These are phyloP conservation scores for Avena sativa DNA, from an alignment of 176 grass and related monocot genomes.

Conservation along the genomic window DNA sequence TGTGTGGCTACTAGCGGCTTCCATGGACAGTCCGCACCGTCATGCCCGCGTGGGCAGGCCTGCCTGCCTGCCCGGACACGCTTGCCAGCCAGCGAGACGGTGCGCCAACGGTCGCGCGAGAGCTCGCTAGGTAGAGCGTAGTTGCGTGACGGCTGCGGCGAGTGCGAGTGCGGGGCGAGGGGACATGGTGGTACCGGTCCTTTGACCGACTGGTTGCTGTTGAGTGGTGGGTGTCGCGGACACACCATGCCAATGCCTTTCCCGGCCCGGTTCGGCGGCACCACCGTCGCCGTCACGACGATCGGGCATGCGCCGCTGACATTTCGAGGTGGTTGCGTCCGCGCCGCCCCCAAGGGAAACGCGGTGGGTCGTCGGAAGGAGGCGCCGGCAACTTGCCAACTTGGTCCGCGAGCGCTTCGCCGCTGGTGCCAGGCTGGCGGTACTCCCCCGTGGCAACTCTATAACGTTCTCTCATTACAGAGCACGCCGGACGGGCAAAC, in stretches of 20 bases:
- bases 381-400: neutral
- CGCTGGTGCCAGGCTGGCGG: neutral
- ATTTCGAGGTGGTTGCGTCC: conserved; percentile 18
- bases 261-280: neutral
- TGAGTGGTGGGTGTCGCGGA: neutral
- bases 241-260: conserved; percentile 8
- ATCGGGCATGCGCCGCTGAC: conserved; percentile 26
- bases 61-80: neutral
- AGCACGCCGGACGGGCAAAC: no score
- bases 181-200: neutral
- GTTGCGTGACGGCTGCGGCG: conserved; percentile 48
- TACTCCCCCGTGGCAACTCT: neutral
- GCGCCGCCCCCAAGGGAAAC: neutral
- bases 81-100: conserved; percentile 10
- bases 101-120: neutral
- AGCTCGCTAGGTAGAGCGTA: neutral
- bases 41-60: no score
- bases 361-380: no score
- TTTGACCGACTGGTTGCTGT: neutral
- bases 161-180: neutral
- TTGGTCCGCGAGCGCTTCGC: neutral
- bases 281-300: neutral
- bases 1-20: neutral
- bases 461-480: no score
- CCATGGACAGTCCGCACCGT: neutral